These are phyloP conservation scores for Phaeophleospora eucalypticola DNA, from an alignment of 2,329 filamentous ascomycete species.

Conservation along the genomic window DNA sequence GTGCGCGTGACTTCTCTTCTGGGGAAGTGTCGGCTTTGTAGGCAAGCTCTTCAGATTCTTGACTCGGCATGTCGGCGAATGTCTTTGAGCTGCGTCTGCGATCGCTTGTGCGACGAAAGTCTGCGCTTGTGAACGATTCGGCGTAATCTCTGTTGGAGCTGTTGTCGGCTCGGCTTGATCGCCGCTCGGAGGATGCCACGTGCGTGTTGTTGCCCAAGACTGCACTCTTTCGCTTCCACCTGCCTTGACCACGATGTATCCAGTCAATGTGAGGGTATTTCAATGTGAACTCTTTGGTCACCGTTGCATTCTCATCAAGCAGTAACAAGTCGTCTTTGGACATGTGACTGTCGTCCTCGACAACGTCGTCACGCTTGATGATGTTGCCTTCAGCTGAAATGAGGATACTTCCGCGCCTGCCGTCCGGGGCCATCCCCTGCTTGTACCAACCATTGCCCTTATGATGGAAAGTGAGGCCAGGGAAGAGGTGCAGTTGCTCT, in stretches of 20 bases:
- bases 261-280: conserved; percentile 19
- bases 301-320: neutral
- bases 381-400: conserved; percentile 12
- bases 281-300: conserved; percentile 14
- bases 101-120: conserved; percentile 13
- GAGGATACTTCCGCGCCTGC: conserved; percentile 19
- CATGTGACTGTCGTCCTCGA: conserved; percentile 1
- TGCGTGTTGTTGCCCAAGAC: conserved; percentile 9
- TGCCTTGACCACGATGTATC: conserved; percentile 21
- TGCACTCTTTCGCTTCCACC: conserved; percentile 19
- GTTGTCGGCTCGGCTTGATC: conserved; percentile 18
- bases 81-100: conserved; percentile 15
- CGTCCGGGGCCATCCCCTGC: conserved; percentile 24
- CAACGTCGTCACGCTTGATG: conserved; percentile 1
- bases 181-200: conserved; percentile 18
- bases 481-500: conserved; percentile 15
- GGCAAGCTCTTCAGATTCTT: conserved; percentile 13
- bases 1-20: conserved; percentile 25
- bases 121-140: conserved; percentile 14
- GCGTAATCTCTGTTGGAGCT: conserved; percentile 15
- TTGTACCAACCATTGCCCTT: conserved; percentile 31
- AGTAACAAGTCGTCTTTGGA: neutral
- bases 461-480: conserved; percentile 27
- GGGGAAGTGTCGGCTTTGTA: conserved; percentile 25
- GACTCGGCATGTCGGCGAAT: conserved; percentile 3